Evolutionary conservation across 2,329 filamentous ascomycete genomes (phyloP).

Genomic region (Cladosporium sp.): DNA sequence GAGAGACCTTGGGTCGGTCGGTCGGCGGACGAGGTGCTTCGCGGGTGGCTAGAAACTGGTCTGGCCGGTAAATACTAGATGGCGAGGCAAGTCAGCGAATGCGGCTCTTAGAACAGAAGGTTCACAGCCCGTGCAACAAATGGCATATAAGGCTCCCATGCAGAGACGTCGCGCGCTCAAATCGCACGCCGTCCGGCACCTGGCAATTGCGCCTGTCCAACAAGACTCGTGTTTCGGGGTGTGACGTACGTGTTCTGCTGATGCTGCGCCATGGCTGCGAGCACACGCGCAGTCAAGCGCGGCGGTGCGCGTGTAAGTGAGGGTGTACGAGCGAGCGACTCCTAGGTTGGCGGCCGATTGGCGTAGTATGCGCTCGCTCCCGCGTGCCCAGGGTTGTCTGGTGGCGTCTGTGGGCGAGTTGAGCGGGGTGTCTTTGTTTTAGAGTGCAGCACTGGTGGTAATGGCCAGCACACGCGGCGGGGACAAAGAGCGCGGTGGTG

Average conservation of each 20-base stretch:
- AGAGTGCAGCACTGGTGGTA: neutral
- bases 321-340: slow-evolving; percentile 17
- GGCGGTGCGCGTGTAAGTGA: neutral
- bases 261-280: slow-evolving; percentile 20
- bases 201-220: neutral
- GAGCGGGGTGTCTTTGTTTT: neutral
- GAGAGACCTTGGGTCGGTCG: slow-evolving; percentile 68
- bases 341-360: neutral
- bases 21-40: slow-evolving; percentile 88
- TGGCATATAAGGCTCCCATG: neutral
- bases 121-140: neutral
- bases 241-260: slow-evolving; percentile 24
- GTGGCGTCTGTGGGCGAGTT: neutral
- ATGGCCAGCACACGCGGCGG: neutral
- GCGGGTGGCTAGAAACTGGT: slow-evolving; percentile 92
- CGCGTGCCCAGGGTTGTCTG: neutral
- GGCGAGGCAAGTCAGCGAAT: neutral
- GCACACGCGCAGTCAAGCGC: slow-evolving; percentile 13
- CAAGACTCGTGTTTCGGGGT: neutral
- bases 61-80: slow-evolving; percentile 61
- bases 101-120: neutral
- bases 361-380: slow-evolving; percentile 19
- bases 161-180: neutral
- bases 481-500: slow-evolving; percentile 5
- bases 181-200: neutral